A percentile compares a stretch with the other conserved stretches of the same genome.
Conservation (phyloP, 257 asterid species). For the Nicotiana paniculata region DNA sequence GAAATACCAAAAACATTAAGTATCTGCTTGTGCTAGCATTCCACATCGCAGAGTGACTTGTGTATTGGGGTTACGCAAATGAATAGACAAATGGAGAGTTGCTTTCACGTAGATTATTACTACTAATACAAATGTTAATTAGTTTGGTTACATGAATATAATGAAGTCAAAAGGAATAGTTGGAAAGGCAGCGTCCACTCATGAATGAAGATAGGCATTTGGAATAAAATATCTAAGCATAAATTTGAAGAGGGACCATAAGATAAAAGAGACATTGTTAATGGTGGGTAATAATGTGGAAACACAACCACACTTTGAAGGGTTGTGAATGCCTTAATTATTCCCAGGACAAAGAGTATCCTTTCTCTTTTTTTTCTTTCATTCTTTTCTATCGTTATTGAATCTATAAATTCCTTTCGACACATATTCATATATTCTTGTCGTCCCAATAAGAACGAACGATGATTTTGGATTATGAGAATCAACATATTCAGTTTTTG, state of each 20-base stretch:
- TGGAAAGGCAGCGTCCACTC: neutral
- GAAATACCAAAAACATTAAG: neutral
- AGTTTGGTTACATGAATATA: neutral
- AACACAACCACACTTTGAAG: neutral
- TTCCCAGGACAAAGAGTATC: neutral
- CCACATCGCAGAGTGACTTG: neutral
- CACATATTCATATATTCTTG: neutral
- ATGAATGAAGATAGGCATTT: neutral
- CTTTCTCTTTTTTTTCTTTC: neutral
- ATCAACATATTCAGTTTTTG: neutral
- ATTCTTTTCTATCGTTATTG: neutral
- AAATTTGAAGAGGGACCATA: slow-evolving; percentile 2
- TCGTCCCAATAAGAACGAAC: neutral
- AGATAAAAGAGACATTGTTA: slow-evolving; percentile 1
- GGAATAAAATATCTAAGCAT: slow-evolving; percentile 7
- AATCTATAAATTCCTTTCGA: neutral
- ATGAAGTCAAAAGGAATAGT: neutral
- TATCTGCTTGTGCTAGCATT: neutral
- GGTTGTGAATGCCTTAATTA: neutral
- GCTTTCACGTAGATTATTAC: neutral
- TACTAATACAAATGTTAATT: neutral
- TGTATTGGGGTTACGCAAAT: neutral
- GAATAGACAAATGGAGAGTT: neutral
- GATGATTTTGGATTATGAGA: neutral
- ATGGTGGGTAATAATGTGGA: neutral